Conservation (phyloP, 1,284 basidiomycete genomes). For the Fomes fomentarius region DNA sequence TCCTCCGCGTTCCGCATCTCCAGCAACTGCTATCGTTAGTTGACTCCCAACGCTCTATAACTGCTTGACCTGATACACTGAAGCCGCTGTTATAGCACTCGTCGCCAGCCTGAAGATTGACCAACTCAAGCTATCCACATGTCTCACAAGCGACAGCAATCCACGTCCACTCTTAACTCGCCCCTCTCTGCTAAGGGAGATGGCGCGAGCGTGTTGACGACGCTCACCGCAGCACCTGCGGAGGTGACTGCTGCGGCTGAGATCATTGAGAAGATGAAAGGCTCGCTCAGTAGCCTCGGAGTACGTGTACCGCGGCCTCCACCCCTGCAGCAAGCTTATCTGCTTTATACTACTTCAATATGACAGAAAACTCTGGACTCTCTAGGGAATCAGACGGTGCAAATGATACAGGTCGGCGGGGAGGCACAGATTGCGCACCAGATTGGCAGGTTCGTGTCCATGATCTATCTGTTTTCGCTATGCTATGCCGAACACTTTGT, state of each 20-base stretch:
- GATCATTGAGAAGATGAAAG: slow-evolving; percentile 31
- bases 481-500: no score
- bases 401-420: slow-evolving; percentile 35
- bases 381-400: slow-evolving; percentile 37
- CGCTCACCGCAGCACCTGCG: slow-evolving; percentile 15
- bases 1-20: not conserved
- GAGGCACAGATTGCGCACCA: slow-evolving; percentile 34
- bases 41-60: no score
- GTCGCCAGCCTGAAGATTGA: no score
- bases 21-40: no score
- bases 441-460: slow-evolving; percentile 27
- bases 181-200: not conserved
- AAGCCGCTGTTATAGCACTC: no score
- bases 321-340: not conserved
- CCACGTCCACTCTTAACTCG: not conserved
- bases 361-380: slow-evolving; percentile 37
- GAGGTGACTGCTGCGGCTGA: slow-evolving; percentile 30
- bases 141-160: not conserved
- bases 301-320: no score
- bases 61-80: no score
- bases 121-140: no score
- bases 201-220: not conserved
- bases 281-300: slow-evolving; percentile 27
- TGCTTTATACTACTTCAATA: not conserved
- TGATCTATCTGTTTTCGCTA: no score